A percentile compares a stretch with the other conserved stretches of the same genome.
Evolutionary conservation across 257 asterid genomes (phyloP).

Genomic region (Nyctanthes arbortristis): DNA sequence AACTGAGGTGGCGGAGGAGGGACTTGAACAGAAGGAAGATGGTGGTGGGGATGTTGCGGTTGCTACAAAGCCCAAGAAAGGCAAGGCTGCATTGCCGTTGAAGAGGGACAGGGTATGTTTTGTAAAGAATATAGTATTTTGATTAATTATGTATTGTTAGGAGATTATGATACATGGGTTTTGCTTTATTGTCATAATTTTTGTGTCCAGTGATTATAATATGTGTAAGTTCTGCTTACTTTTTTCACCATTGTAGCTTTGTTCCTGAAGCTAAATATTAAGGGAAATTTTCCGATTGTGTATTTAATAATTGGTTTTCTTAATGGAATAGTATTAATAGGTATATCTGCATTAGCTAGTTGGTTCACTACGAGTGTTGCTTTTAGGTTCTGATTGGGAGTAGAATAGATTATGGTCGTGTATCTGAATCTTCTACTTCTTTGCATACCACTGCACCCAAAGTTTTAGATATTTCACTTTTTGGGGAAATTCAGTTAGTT

Average conservation of each 20-base stretch:
- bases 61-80: conserved; percentile 75
- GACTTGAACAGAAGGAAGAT: conserved; percentile 32
- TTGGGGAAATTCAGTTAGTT: background rate
- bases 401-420: background rate
- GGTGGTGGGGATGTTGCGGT: conserved; percentile 48
- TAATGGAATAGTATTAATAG: background rate
- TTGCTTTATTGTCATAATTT: background rate
- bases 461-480: background rate
- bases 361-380: background rate
- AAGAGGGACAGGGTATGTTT: conserved; percentile 83
- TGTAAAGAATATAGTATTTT: background rate
- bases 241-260: background rate
- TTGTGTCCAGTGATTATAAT: background rate
- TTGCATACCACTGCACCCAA: background rate
- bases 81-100: conserved; percentile 85
- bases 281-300: background rate
- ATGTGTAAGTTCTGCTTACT: background rate
- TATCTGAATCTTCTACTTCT: background rate
- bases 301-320: background rate
- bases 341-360: background rate
- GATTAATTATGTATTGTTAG: background rate
- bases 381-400: background rate
- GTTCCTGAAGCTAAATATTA: background rate
- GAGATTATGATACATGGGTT: conserved; percentile 8
- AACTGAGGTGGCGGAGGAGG: conserved; percentile 49